These are phyloP conservation scores for Wallacemonas collosoma DNA, from an alignment of 208 protist genomes.

Conservation along the genomic window DNA sequence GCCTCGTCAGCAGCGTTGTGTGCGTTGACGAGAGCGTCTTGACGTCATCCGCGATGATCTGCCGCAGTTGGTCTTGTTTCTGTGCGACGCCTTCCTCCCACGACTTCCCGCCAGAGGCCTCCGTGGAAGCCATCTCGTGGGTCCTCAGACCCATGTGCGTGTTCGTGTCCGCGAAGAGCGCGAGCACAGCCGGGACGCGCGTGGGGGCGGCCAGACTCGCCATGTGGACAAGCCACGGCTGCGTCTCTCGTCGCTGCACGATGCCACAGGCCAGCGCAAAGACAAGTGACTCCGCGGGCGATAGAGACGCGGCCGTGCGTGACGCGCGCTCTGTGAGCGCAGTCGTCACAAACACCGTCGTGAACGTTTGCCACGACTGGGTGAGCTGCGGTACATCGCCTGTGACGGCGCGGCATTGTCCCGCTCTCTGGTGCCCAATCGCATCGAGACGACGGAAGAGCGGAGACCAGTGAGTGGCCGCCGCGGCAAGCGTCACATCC, in stretches of 20 bases:
- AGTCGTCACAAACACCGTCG: too few relatives aligned
- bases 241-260: conserved; percentile 12
- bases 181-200: conserved; percentile 19
- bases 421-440: background rate
- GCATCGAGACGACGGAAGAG: background rate
- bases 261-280: conserved; percentile 4
- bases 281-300: background rate
- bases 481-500: background rate
- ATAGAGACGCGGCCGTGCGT: background rate
- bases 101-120: background rate
- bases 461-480: background rate
- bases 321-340: background rate
- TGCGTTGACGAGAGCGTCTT: background rate
- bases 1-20: conserved; percentile 3
- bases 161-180: conserved; percentile 7
- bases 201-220: conserved; percentile 32
- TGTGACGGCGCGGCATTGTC: background rate
- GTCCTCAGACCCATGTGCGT: background rate
- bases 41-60: background rate
- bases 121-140: background rate
- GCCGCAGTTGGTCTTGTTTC: background rate
- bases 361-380: too few relatives aligned
- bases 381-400: too few relatives aligned
- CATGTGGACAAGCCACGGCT: conserved; percentile 27
- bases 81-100: background rate